Percentiles rank a stretch among this genome's conserved stretches.
Evolutionary conservation across 225 moss, liverwort and hornwort genomes (phyloP).

Genomic region (Antitrichia curtipendula): DNA sequence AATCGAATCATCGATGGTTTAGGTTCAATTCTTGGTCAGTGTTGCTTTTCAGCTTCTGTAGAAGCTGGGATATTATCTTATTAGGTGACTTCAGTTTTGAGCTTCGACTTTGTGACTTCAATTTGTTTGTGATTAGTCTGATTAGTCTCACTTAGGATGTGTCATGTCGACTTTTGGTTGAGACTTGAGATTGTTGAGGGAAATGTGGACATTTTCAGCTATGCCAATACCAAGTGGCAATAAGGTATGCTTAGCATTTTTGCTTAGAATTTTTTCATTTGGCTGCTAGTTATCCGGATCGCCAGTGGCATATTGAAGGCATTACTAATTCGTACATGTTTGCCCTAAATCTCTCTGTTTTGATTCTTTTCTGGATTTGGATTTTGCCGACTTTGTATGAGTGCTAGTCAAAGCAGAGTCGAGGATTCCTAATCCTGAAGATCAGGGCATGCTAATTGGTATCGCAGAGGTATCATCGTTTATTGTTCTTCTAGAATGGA

Average conservation of each 20-base stretch:
- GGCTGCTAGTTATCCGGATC: too few species aligned
- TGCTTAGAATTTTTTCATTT: background rate
- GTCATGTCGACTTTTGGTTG: background rate
- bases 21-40: background rate
- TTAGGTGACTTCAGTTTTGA: background rate
- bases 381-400: background rate
- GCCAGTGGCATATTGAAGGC: background rate
- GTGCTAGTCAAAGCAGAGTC: background rate
- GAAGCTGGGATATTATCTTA: background rate
- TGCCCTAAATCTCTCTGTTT: background rate
- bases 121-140: background rate
- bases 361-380: background rate
- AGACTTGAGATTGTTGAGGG: background rate
- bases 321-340: background rate
- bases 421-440: background rate
- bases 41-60: background rate
- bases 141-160: background rate
- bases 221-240: background rate
- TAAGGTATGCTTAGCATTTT: background rate
- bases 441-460: background rate
- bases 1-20: background rate
- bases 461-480: background rate
- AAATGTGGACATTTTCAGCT: background rate
- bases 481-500: background rate
- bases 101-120: background rate